Conservation (phyloP, 306 rosid genomes). For the Cucurbita ficifolia region DNA sequence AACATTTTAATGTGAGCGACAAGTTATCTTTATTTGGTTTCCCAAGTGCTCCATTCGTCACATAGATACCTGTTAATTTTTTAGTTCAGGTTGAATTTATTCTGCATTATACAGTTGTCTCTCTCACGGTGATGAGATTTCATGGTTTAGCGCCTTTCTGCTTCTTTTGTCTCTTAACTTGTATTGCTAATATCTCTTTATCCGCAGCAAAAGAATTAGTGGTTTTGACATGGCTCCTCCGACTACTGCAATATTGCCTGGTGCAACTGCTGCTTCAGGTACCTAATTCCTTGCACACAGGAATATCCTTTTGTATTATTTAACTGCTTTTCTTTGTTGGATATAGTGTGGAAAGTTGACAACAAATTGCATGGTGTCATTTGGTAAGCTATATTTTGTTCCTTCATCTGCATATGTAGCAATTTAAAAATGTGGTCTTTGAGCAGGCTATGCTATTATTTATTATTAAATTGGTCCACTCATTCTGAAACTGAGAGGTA, state of each 20-base stretch:
- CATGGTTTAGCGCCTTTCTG: background rate
- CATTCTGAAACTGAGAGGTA: conserved; percentile 88
- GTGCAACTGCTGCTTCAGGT: conserved; percentile 61
- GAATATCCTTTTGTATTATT: conserved; percentile 19
- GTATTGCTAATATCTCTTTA: conserved; percentile 19
- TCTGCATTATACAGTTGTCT: background rate
- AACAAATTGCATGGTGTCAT: conserved; percentile 79
- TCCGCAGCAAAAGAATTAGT: conserved; percentile 90
- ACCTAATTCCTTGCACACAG: conserved; percentile 20
- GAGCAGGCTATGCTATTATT: conserved; percentile 36
- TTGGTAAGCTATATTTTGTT: conserved; percentile 84
- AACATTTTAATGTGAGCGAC: background rate
- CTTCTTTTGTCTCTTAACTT: conserved; percentile 1
- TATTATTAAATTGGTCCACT: conserved; percentile 56
- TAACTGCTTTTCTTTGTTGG: conserved; percentile 65
- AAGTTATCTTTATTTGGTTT: background rate
- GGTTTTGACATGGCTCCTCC: conserved; percentile 99
- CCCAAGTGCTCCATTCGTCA: background rate
- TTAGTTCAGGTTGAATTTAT: background rate
- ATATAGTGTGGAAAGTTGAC: conserved; percentile 87
- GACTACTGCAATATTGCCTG: conserved; percentile 62
- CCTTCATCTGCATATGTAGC: conserved; percentile 32
- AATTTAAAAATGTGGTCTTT: conserved; percentile 31
- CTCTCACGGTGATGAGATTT: background rate
- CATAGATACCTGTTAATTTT: background rate